A percentile compares a stretch with the other conserved stretches of the same genome.
Evolutionary conservation across 257 asterid genomes (phyloP).

Genomic region (Capsicum baccatum): DNA sequence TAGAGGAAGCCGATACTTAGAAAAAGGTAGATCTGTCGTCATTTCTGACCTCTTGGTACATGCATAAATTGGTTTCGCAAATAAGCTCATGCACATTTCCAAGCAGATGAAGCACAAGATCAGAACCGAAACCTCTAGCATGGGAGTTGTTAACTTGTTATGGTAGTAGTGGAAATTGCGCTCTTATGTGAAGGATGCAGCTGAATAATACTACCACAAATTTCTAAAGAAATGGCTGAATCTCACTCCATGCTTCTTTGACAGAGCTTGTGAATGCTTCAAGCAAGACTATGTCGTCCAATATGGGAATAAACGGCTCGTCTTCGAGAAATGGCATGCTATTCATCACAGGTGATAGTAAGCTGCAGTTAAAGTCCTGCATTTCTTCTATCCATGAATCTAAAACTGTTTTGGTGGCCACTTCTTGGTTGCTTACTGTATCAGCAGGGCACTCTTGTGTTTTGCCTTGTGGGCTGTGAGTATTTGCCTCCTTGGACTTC

Average conservation of each 20-base stretch:
- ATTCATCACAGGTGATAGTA: conserved; percentile 29
- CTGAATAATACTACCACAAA: background rate
- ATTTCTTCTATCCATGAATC: conserved; percentile 37
- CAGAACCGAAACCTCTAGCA: conserved; percentile 31
- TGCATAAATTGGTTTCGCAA: conserved; percentile 33
- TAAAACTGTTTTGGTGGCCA: conserved; percentile 7
- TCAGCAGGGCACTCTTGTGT: conserved; percentile 2
- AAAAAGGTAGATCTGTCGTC: background rate
- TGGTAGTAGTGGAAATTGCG: conserved; percentile 12
- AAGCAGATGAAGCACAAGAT: conserved; percentile 30
- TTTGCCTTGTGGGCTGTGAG: conserved; percentile 3
- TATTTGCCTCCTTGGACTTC: background rate
- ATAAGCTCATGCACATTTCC: conserved; percentile 22
- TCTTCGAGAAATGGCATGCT: conserved; percentile 35
- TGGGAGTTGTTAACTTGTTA: background rate
- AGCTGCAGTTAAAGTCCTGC: conserved; percentile 24
- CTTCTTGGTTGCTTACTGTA: conserved; percentile 28
- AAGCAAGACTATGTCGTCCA: conserved; percentile 38
- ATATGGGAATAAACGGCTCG: conserved; percentile 42
- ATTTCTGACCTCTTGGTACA: conserved; percentile 24
- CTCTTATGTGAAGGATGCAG: conserved; percentile 22
- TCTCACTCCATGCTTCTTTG: conserved; percentile 11
- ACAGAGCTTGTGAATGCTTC: conserved; percentile 35
- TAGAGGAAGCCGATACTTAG: background rate
- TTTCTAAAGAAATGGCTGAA: conserved; percentile 31